These are phyloP conservation scores for Pythium utonaiense DNA, from an alignment of 352 stramenopile species.

Conservation along the genomic window DNA sequence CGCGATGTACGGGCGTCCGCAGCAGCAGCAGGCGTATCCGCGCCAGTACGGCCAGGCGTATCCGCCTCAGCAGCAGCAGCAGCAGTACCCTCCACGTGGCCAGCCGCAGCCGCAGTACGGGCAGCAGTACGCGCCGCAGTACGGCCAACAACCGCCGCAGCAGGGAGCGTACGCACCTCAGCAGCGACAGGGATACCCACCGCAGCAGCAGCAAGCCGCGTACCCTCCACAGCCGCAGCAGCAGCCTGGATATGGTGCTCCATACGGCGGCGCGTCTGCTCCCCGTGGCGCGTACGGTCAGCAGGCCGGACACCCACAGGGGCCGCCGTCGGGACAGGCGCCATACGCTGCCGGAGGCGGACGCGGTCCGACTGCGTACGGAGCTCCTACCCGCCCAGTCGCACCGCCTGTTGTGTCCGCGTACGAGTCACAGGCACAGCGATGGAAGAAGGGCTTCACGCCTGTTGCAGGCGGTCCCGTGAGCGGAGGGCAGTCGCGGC, in stretches of 20 bases:
- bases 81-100: constrained; percentile 4
- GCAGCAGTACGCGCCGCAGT: constrained; percentile 12
- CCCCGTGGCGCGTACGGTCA: constrained; percentile 4
- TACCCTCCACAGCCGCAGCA: constrained; percentile 15
- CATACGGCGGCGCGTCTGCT: background rate
- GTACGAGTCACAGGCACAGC: constrained; percentile 71
- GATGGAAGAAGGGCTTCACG: constrained; percentile 78
- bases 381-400: background rate
- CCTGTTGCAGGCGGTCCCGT: constrained; percentile 9
- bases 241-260: constrained; percentile 5
- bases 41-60: constrained; percentile 9
- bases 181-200: constrained; percentile 8
- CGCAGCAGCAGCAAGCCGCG: constrained; percentile 8
- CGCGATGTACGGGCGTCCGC: constrained; percentile 24
- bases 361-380: constrained; percentile 1
- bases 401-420: constrained; percentile 34
- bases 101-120: constrained; percentile 10
- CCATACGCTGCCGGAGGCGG: background rate
- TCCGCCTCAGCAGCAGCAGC: constrained; percentile 2
- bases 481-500: constrained; percentile 15
- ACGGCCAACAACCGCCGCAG: constrained; percentile 3
- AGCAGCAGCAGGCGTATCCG: constrained; percentile 11
- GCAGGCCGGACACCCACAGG: background rate
- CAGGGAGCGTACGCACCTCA: background rate
- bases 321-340: background rate